These are phyloP conservation scores for Clonostachys rhizophaga DNA, from an alignment of 2,329 filamentous ascomycete species.

Conservation along the genomic window DNA sequence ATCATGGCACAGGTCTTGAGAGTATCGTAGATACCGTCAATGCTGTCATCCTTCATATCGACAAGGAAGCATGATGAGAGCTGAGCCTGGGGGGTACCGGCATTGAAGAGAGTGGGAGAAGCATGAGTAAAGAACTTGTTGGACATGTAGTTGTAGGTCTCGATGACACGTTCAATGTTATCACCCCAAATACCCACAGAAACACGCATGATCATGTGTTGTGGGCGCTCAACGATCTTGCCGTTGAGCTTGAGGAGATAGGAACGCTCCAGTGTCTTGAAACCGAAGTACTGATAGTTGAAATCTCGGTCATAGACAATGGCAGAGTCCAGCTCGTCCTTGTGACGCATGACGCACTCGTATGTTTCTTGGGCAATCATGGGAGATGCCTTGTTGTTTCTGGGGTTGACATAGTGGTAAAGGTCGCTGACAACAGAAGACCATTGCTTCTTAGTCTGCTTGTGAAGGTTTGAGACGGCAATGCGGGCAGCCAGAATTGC, in stretches of 20 bases:
- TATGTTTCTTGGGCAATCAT: slow-evolving; percentile 95
- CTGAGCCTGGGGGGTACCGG: slow-evolving; percentile 90
- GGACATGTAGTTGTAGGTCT: slow-evolving; percentile 99
- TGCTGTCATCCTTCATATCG: slow-evolving; percentile 99
- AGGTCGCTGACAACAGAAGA: slow-evolving; percentile 92
- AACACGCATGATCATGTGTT: slow-evolving; percentile 99
- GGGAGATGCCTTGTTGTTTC: slow-evolving; percentile 75
- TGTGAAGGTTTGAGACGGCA: slow-evolving; percentile 98
- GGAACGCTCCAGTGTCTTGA: slow-evolving; percentile 98
- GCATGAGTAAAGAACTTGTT: slow-evolving; percentile 98
- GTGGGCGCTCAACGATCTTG: slow-evolving; percentile 93
- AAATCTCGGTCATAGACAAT: slow-evolving; percentile 99
- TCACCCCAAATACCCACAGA: slow-evolving; percentile 95
- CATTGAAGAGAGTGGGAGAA: slow-evolving; percentile 96
- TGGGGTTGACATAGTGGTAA: slow-evolving; percentile 94
- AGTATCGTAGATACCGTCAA: slow-evolving; percentile 98
- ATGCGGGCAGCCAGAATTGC: slow-evolving; percentile 97
- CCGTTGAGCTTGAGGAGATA: slow-evolving; percentile 94
- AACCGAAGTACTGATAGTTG: slow-evolving; percentile 99
- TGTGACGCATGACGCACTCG: slow-evolving; percentile 91
- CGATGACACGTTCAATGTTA: slow-evolving; percentile 87
- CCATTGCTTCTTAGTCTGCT: slow-evolving; percentile 99
- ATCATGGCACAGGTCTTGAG: slow-evolving; percentile 99
- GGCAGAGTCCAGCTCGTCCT: slow-evolving; percentile 95
- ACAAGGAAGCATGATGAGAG: slow-evolving; percentile 98